A percentile compares a stretch with the other conserved stretches of the same genome.
These are phyloP conservation scores for Neopestalotiopsis sp. DNA, from an alignment of 2,329 filamentous ascomycete genomes.

Conservation along the genomic window DNA sequence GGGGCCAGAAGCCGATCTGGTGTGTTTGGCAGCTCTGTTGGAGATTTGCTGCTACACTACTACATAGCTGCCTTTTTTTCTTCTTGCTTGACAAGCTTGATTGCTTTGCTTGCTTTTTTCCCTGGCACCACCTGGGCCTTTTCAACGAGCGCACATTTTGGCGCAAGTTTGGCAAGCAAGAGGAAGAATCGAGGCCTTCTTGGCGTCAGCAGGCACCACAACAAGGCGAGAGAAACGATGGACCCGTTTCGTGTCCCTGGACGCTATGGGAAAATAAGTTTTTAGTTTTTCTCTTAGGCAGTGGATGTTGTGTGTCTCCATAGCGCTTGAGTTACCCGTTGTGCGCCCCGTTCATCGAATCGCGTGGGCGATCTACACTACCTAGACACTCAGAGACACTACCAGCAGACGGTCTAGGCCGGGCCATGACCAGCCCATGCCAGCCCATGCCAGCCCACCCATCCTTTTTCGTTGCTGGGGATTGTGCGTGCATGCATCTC, in stretches of 20 bases:
- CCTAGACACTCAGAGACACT: not conserved
- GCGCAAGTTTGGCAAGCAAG: not conserved
- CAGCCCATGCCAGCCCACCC: not conserved
- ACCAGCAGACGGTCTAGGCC: not conserved
- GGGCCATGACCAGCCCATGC: not conserved
- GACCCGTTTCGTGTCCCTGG: not conserved
- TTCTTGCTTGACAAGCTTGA: too few species aligned
- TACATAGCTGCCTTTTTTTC: too few species aligned
- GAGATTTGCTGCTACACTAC: not conserved
- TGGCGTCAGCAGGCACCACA: not conserved
- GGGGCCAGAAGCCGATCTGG: not conserved
- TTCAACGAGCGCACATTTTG: not conserved
- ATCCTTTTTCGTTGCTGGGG: not conserved
- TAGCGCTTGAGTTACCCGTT: conserved; percentile 11
- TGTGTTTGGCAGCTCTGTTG: not conserved
- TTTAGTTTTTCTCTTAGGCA: not conserved
- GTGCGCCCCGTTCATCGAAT: conserved; percentile 13
- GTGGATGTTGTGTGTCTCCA: not conserved
- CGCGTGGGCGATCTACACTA: conserved; percentile 15
- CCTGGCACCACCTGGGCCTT: not conserved
- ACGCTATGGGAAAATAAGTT: not conserved
- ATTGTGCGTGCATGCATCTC: conserved; percentile 1
- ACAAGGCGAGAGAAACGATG: conserved; percentile 2
- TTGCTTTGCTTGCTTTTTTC: not conserved
- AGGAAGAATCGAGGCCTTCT: not conserved